These are phyloP conservation scores for Cadophora malorum DNA, from an alignment of 2,329 filamentous ascomycete genomes.

Conservation along the genomic window DNA sequence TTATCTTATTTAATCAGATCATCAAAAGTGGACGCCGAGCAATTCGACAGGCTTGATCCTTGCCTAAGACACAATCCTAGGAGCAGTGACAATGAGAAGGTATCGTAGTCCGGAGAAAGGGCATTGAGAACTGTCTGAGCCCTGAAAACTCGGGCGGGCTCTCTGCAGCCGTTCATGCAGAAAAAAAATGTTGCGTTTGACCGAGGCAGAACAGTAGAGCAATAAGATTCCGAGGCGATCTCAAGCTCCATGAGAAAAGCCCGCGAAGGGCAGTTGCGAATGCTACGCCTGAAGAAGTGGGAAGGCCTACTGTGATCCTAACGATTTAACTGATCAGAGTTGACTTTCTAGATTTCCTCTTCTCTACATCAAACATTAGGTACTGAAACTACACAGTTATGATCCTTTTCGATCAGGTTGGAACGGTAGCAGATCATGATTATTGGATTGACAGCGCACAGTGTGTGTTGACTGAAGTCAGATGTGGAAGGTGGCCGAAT, in stretches of 20 bases:
- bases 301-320: no score
- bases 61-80: background rate
- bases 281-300: no score
- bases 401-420: no score
- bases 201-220: background rate
- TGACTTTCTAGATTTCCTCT: no score
- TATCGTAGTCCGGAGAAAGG: background rate
- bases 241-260: background rate
- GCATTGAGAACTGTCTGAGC: background rate
- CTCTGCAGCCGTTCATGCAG: background rate
- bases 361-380: no score
- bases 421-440: no score
- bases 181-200: background rate
- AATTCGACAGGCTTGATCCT: background rate
- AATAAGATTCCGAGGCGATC: background rate
- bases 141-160: background rate
- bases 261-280: no score
- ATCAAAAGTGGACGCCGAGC: conserved; percentile 8
- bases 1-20: conserved; percentile 20
- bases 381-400: no score
- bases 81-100: background rate
- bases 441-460: background rate
- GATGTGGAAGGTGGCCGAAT: background rate
- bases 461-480: background rate
- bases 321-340: no score